Evolutionary conservation across 2,329 filamentous ascomycete genomes (phyloP).

Genomic region (Myriosclerotinia duriaeana): DNA sequence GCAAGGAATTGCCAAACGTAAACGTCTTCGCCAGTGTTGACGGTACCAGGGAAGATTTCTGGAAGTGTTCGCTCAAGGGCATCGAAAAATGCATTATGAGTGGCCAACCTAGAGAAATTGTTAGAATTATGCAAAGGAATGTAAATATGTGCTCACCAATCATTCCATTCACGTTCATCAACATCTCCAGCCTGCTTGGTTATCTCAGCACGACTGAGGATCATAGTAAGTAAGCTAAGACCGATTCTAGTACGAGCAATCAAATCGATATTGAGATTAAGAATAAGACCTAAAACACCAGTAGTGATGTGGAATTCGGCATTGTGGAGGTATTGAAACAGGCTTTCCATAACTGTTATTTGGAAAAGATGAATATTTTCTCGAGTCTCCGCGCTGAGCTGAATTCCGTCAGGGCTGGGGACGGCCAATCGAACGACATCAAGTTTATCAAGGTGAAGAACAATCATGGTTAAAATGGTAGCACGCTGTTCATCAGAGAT

Average conservation of each 20-base stretch:
- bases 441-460: conserved; percentile 87
- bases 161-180: conserved; percentile 71
- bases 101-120: conserved; percentile 56
- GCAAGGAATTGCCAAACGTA: conserved; percentile 98
- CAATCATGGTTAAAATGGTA: conserved; percentile 92
- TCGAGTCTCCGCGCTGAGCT: conserved; percentile 72
- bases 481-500: conserved; percentile 90
- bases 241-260: conserved; percentile 86
- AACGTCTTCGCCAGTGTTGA: conserved; percentile 86
- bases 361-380: conserved; percentile 93
- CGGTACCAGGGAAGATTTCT: conserved; percentile 86
- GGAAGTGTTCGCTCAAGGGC: conserved; percentile 79
- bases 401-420: conserved; percentile 68
- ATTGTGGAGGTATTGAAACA: conserved; percentile 88
- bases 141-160: conserved; percentile 59
- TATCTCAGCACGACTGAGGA: conserved; percentile 89
- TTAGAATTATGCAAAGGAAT: conserved; percentile 38
- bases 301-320: conserved; percentile 88
- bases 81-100: conserved; percentile 87
- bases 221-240: conserved; percentile 85
- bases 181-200: conserved; percentile 77
- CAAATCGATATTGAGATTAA: conserved; percentile 77
- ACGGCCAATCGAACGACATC: conserved; percentile 85
- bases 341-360: conserved; percentile 80
- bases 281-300: conserved; percentile 81